Conservation (phyloP, 805 yeast species). For the Candida schatavii region DNA sequence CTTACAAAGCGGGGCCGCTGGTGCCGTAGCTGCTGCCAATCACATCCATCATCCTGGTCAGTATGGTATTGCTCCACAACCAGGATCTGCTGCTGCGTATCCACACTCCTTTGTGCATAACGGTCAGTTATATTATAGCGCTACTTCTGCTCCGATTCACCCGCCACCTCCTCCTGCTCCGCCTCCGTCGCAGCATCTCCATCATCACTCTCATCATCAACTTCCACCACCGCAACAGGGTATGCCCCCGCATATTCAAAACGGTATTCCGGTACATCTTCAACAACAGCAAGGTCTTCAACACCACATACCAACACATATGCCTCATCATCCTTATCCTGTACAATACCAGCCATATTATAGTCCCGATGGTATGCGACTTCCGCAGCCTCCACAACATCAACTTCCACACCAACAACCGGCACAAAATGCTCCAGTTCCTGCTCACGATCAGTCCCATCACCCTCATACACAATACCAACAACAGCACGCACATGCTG, state of each 20-base stretch:
- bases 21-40: conserved; percentile 6
- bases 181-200: conserved; percentile 7
- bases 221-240: background rate
- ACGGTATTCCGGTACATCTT: conserved; percentile 5
- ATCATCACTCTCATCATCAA: conserved; percentile 6
- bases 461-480: conserved; percentile 3
- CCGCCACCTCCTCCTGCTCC: conserved; percentile 3
- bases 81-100: background rate
- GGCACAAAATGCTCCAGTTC: no score
- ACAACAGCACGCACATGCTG: conserved; percentile 4
- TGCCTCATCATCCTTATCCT: background rate
- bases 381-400: conserved; percentile 3
- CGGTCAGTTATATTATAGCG: conserved; percentile 1
- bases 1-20: background rate
- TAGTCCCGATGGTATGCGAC: background rate
- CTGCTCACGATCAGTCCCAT: conserved; percentile 1
- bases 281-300: conserved; percentile 7
- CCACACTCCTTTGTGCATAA: conserved; percentile 10
- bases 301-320: conserved; percentile 4
- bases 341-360: conserved; percentile 3
- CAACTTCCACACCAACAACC: conserved; percentile 5
- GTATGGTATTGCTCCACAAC: conserved; percentile 4
- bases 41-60: conserved; percentile 5
- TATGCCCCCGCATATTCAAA: no score
- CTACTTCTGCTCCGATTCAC: conserved; percentile 3